A percentile compares a stretch with the other conserved stretches of the same genome.
phyloP scores from a whole-genome alignment of 108 stramenopile species.

The Stephanodiscus minutulus region DNA sequence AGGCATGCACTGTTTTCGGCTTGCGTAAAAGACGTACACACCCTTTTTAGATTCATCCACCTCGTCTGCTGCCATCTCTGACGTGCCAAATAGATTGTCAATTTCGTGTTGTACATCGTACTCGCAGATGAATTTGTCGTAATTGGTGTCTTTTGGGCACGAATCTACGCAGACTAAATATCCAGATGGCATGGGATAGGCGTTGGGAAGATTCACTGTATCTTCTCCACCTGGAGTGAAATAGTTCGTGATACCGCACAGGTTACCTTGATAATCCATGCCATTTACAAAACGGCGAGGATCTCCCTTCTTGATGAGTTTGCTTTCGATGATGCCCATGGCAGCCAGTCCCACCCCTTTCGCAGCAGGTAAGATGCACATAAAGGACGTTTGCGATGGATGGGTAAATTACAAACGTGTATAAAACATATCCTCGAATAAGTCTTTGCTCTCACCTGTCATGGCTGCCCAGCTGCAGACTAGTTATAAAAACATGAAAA shows the following conservation, averaged over 20 bases:
- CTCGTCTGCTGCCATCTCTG: conserved; percentile 3
- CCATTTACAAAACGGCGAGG: conserved; percentile 57
- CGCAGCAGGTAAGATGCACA: too few relatives aligned
- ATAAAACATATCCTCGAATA: too few relatives aligned
- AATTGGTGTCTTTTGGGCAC: conserved; percentile 25
- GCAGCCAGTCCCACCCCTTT: conserved; percentile 51
- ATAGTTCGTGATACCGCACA: conserved; percentile 64
- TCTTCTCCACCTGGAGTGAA: conserved; percentile 39
- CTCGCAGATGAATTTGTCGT: conserved; percentile 44
- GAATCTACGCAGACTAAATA: conserved; percentile 33
- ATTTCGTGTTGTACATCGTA: conserved; percentile 46
- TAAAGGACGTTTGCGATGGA: too few relatives aligned
- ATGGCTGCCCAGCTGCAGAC: conserved; percentile 54
- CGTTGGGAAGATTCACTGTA: conserved; percentile 32
- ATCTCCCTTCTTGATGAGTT: conserved; percentile 51
- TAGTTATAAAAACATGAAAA: conserved; percentile 31
- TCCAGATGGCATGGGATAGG: conserved; percentile 44
- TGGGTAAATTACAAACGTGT: too few relatives aligned
- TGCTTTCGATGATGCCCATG: conserved; percentile 14
- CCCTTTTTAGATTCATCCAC: conserved; percentile 19
- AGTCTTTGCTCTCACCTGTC: conserved; percentile 33
- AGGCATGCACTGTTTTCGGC: conserved; percentile 35
- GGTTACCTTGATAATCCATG: conserved; percentile 72
- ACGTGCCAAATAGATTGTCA: conserved; percentile 8
- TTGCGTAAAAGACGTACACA: conserved; percentile 22